Base-by-base conservation (phyloP, 192 early-diverging fungal species). In the Glomus cerebriforme region DNA sequence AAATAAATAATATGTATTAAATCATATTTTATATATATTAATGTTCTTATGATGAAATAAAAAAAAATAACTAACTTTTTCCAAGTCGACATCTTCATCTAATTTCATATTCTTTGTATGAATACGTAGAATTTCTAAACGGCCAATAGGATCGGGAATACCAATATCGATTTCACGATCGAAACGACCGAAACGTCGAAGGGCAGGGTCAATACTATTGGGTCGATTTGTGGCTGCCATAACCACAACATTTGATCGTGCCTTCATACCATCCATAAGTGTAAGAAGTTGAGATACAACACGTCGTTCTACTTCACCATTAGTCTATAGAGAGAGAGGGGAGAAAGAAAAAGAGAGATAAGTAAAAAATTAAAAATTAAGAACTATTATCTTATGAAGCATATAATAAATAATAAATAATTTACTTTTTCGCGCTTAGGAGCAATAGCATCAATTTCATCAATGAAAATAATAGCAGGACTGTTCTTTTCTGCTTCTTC, bases 71-170 rank as follows among this genome's bases (percentile, higher is more conserved):
- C 37, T 12, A 62, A 76, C 74, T 85, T 96, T 93, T 83, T 99
- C 96, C 67, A 99, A 85, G 83, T 99, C 97, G 58, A 99, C 98
- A 75, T 98, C 96, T 65, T 98, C 96, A 73, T 89, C 95, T 75
- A 99, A 85, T 84, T 97, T 98, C 98, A 99, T 99, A 82, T 99
- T 99, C 87, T 99, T 98, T 82, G 98, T 99, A 90, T 99, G 98
- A 79, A 99, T 99, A 81, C 97, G 92, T 79, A 99, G 87, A 72
- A 99, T 97, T 85, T 99, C 97, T n/a, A 98, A 89, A 81, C 98
- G 95, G 49, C 98, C 98, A 79, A 92, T 97, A 12, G 97, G 96
- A 82, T 99, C 98, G 7, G 98, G 98, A 79, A 99, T 99, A 82
- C 97, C 97, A 87, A 99, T 99, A 84, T 99, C 97, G 29, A 99